Evolutionary conservation across 371 early-diverging fungal species (phyloP), one percentile per base, ranked within the genome.

Genomic region (Rhizopus stolonifer): DNA sequence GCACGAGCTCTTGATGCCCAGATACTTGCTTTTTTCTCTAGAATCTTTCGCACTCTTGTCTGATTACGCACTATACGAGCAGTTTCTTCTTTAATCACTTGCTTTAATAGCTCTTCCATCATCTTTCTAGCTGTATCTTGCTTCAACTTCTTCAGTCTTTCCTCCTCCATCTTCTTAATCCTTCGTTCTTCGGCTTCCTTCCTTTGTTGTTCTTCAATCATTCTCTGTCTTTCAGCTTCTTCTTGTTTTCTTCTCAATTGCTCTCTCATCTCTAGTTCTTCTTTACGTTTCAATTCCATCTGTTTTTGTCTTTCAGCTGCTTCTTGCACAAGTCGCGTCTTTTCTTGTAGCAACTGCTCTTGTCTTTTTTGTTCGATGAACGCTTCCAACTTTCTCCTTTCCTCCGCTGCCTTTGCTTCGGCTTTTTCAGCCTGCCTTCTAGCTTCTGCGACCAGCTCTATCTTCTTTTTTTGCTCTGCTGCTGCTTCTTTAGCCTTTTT

Each of bases 1-100:
- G 18, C 19, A 21, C 67, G 53, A 1, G 50, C 58, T 15, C 53
- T 52, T 10, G 52, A 19, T 0, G 60, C 9, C 42, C 39, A 52
- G 0, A 54, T 54, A 19, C 9, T 19, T 14, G 55, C 25, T 8
- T 33, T 50, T n/a, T 46, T 52, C n/a, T 53, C 36, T 26, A 60
- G n/a, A 7, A 45, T n/a, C 1, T 7, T 45, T 15, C 29, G 14
- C 7, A 45, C 0, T 10, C 21, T 15, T 4, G 4, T 4, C 25
- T 45, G 15, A 11, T 45, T 45, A 11, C 14, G 14, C 15, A 36
- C 5, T n/a, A 36, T 11, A 4, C 14, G 11, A 14, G 0, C n/a
- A 8, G 14, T 36, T 15, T 36, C 5, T 15, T 36, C 36, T 2
- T 5, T 36, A 0, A 36, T 14, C 11, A 5, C 14, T 36, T 36